A percentile compares a stretch with the other conserved stretches of the same genome.
These are phyloP conservation scores for Acanthamoeba culbertsoni DNA, from an alignment of 208 protist species.

Conservation along the genomic window DNA sequence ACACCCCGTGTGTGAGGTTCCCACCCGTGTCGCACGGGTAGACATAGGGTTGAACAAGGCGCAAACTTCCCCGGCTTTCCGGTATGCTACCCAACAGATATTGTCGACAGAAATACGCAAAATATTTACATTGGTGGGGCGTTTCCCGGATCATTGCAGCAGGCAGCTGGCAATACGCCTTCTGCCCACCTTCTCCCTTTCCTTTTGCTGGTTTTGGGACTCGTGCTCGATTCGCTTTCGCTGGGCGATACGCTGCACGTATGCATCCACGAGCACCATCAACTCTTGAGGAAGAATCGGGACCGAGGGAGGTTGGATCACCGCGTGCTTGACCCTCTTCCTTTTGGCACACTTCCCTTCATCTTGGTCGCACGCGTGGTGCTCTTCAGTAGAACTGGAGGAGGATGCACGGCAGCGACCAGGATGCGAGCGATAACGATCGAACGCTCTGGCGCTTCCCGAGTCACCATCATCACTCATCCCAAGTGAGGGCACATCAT, in stretches of 20 bases:
- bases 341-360: not conserved
- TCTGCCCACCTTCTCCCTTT: not conserved
- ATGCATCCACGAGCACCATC: constrained; percentile 30
- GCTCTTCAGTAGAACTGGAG: not conserved
- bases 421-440: not conserved
- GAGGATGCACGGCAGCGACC: not conserved
- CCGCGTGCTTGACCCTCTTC: not conserved
- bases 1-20: too few species aligned
- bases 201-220: constrained; percentile 3
- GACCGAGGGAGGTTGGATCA: not conserved
- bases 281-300: not conserved
- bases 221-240: constrained; percentile 5
- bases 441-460: not conserved
- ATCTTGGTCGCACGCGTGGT: too few species aligned
- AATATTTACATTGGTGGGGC: not conserved
- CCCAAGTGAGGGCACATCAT: not conserved
- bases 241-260: constrained; percentile 33
- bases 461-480: not conserved
- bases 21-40: too few species aligned
- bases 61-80: too few species aligned
- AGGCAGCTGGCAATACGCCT: constrained; percentile 34
- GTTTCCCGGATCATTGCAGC: not conserved
- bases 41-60: too few species aligned
- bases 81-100: not conserved
- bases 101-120: not conserved